phyloP scores from a whole-genome alignment of 1,284 basidiomycete species.

The Moesziomyces parantarcticus region DNA sequence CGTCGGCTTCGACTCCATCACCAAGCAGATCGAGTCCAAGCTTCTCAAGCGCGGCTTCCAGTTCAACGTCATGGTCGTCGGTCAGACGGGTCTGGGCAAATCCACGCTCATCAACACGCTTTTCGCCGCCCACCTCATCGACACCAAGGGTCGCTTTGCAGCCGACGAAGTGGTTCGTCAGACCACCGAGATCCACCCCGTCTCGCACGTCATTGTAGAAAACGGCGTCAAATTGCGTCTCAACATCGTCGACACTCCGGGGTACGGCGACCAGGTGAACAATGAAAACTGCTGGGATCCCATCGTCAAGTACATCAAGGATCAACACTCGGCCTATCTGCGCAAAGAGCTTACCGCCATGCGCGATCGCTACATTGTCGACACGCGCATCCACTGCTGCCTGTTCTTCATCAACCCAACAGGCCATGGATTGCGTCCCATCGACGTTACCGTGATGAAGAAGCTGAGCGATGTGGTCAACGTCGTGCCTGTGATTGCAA shows the following conservation, averaged over 20 bases:
- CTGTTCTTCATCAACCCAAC: conserved; percentile 91
- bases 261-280: conserved; percentile 98
- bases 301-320: conserved; percentile 98
- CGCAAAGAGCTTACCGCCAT: conserved; percentile 98
- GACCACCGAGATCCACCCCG: conserved; percentile 95
- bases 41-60: conserved; percentile 98
- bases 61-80: conserved; percentile 81
- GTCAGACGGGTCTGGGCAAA: conserved; percentile 97
- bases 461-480: conserved; percentile 98
- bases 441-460: conserved; percentile 98
- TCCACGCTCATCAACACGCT: conserved; percentile 98
- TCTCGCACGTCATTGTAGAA: conserved; percentile 94
- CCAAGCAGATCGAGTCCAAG: conserved; percentile 98
- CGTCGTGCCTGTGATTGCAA: conserved; percentile 97
- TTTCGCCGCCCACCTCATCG: conserved; percentile 96
- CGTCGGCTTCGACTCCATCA: conserved; percentile 74
- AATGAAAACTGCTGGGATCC: conserved; percentile 99
- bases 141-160: conserved; percentile 92
- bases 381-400: conserved; percentile 98
- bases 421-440: conserved; percentile 69
- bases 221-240: conserved; percentile 93
- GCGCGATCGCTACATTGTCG: conserved; percentile 97
- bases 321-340: conserved; percentile 98
- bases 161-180: conserved; percentile 87
- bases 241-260: conserved; percentile 99